A percentile compares a stretch with the other conserved stretches of the same genome.
Conservation (phyloP, 2,329 filamentous ascomycete species). For the Cryphonectria carpinicola region DNA sequence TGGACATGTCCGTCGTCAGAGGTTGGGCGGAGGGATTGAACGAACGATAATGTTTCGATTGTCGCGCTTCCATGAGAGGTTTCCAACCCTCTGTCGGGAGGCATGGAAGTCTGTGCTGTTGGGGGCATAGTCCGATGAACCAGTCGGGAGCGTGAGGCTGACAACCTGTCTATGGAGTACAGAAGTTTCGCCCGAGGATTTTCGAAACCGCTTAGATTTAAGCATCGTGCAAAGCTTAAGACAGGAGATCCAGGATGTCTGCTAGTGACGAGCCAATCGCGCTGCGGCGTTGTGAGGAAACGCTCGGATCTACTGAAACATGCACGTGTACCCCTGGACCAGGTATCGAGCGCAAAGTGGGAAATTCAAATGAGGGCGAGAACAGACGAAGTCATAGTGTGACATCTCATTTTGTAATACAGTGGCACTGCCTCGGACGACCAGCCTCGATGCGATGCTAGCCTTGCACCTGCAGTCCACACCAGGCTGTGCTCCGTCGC, state of each 20-base stretch:
- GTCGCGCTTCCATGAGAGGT: not conserved
- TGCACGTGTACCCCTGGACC: not conserved
- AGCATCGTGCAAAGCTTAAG: constrained; percentile 2
- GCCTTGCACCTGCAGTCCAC: constrained; percentile 10
- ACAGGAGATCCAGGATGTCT: not conserved
- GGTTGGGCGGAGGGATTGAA: not conserved
- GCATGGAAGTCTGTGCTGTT: not conserved
- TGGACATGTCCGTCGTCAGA: not conserved
- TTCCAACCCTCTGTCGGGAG: no score
- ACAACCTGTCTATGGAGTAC: not conserved
- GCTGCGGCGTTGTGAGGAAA: not conserved
- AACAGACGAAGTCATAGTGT: constrained; percentile 5
- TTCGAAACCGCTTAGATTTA: not conserved
- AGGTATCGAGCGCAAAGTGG: not conserved
- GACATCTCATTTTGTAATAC: constrained; percentile 16
- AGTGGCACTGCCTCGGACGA: constrained; percentile 12
- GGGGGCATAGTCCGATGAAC: not conserved
- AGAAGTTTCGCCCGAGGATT: not conserved
- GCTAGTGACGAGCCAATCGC: constrained; percentile 2
- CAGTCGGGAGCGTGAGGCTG: not conserved
- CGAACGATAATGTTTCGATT: not conserved
- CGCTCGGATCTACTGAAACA: constrained; percentile 1
- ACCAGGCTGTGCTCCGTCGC: not conserved
- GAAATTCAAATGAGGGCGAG: not conserved
- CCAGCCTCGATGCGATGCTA: constrained; percentile 9